Conservation (phyloP, 495 filamentous ascomycete genomes). For the Aspergillus incahuasiensis region DNA sequence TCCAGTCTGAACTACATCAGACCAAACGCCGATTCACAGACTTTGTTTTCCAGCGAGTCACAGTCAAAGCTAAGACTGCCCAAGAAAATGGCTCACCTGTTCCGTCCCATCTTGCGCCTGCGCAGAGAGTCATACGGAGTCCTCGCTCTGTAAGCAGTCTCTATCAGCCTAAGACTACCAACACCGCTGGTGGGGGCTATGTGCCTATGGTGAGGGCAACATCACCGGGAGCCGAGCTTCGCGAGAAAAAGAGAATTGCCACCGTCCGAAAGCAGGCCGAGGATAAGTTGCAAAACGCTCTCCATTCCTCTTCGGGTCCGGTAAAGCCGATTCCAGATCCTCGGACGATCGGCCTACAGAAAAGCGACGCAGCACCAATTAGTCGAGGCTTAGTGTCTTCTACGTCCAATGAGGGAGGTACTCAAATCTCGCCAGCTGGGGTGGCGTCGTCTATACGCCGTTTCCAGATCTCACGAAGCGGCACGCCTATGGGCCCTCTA, state of each 20-base stretch:
- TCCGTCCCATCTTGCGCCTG: conserved; percentile 15
- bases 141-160: conserved; percentile 43
- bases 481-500: conserved; percentile 22
- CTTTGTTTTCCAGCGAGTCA: conserved; percentile 44
- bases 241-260: conserved; percentile 33
- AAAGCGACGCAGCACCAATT: background rate
- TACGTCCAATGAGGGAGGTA: conserved; percentile 12
- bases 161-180: conserved; percentile 20
- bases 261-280: conserved; percentile 28
- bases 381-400: background rate
- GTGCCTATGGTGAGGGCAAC: conserved; percentile 41
- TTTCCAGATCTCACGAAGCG: conserved; percentile 41
- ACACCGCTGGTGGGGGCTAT: conserved; percentile 10
- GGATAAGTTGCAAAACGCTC: conserved; percentile 26
- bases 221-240: conserved; percentile 43
- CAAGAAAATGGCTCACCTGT: conserved; percentile 12
- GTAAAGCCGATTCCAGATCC: background rate
- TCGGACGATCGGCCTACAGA: too few species aligned
- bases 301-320: conserved; percentile 20
- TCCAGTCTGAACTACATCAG: conserved; percentile 42
- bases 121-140: conserved; percentile 29
- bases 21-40: conserved; percentile 49
- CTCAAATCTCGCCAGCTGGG: too few species aligned
- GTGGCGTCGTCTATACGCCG: conserved; percentile 29
- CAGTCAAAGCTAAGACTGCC: conserved; percentile 20